Evolutionary conservation across 108 stramenopile species (phyloP).

Genomic region (Cylindrotheca fusiformis): DNA sequence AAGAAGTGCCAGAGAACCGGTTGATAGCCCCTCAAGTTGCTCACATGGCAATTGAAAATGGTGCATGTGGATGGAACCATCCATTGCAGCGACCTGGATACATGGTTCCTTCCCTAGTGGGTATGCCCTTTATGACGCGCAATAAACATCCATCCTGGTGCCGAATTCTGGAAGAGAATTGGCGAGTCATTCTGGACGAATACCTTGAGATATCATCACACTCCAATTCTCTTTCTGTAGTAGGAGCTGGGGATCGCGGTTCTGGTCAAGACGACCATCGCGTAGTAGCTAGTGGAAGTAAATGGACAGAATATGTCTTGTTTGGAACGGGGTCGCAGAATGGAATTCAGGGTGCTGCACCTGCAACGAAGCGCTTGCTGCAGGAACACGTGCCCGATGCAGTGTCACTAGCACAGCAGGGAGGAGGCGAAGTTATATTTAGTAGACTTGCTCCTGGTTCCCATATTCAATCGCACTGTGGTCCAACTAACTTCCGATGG

Average conservation of each 20-base stretch:
- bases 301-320: slow-evolving; percentile 77
- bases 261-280: slow-evolving; percentile 63
- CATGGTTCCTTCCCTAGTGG: slow-evolving; percentile 28
- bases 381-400: slow-evolving; percentile 54
- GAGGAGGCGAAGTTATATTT: slow-evolving; percentile 83
- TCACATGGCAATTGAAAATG: slow-evolving; percentile 39
- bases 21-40: slow-evolving; percentile 46
- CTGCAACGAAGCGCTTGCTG: slow-evolving; percentile 46
- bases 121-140: slow-evolving; percentile 18
- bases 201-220: slow-evolving; percentile 2
- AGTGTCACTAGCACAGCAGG: slow-evolving; percentile 51
- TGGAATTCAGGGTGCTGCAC: slow-evolving; percentile 37
- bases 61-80: slow-evolving; percentile 48
- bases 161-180: slow-evolving; percentile 43
- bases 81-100: slow-evolving; percentile 63
- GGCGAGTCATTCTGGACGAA: slow-evolving; percentile 40
- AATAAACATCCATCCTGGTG: slow-evolving; percentile 62
- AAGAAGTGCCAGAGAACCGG: slow-evolving; percentile 34
- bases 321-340: slow-evolving; percentile 66
- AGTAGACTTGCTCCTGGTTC: slow-evolving; percentile 62
- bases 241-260: slow-evolving; percentile 61
- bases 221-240: slow-evolving; percentile 35
- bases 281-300: slow-evolving; percentile 47
- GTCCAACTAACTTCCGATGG: slow-evolving; percentile 66
- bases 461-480: slow-evolving; percentile 66